Percentiles rank a stretch among this genome's conserved stretches.
Evolutionary conservation across 2,329 filamentous ascomycete genomes (phyloP).

Genomic region (Whalleya microplaca): DNA sequence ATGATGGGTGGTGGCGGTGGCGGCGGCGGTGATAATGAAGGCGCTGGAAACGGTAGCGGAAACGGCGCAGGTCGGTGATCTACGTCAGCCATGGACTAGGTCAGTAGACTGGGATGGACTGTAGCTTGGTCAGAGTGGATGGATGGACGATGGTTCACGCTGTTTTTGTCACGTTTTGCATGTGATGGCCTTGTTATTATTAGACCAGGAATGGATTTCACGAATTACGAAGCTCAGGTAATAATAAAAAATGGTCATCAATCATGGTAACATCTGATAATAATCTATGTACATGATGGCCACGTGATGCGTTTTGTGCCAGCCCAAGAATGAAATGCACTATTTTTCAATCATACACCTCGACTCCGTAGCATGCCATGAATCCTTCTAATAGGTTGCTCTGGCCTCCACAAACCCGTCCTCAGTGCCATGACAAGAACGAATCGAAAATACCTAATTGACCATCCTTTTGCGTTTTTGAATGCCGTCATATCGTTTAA

Average conservation of each 20-base stretch:
- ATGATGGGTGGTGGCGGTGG: slow-evolving; percentile 40
- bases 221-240: not conserved
- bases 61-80: slow-evolving; percentile 27
- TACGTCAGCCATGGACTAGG: not conserved
- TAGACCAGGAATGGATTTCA: not conserved
- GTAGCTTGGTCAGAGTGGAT: slow-evolving; percentile 1
- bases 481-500: not conserved
- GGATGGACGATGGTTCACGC: slow-evolving; percentile 4
- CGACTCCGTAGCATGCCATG: slow-evolving; percentile 22
- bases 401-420: not conserved
- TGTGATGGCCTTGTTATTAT: not conserved
- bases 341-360: slow-evolving; percentile 19
- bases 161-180: slow-evolving; percentile 8
- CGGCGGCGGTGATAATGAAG: slow-evolving; percentile 23
- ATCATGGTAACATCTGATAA: slow-evolving; percentile 6
- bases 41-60: slow-evolving; percentile 26
- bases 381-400: not conserved
- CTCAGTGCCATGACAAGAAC: not conserved
- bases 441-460: not conserved
- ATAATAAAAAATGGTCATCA: slow-evolving; percentile 8
- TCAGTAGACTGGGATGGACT: not conserved
- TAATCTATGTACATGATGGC: slow-evolving; percentile 17
- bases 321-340: slow-evolving; percentile 2
- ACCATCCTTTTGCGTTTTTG: not conserved
- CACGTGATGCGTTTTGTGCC: not conserved